These are phyloP conservation scores for Nannochloropsis salina DNA, from an alignment of 108 stramenopile species.

Conservation along the genomic window DNA sequence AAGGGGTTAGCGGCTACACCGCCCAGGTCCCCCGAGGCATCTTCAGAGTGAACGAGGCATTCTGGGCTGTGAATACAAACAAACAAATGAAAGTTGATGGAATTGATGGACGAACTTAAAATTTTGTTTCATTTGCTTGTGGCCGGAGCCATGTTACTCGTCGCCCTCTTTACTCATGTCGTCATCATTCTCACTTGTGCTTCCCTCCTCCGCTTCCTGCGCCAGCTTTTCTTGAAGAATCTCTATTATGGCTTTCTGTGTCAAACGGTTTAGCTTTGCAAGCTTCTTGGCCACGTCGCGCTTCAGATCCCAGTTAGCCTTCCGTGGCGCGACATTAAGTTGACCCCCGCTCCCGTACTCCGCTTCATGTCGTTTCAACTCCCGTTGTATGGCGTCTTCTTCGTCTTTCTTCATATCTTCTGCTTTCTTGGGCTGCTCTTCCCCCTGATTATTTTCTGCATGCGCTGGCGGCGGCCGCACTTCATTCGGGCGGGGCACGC, in stretches of 20 bases:
- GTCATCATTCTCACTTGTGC: conserved; percentile 19
- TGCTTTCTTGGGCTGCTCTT: background rate
- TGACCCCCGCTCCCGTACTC: conserved; percentile 14
- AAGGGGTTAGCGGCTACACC: background rate
- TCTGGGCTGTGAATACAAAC: too few species aligned
- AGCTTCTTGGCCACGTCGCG: conserved; percentile 28
- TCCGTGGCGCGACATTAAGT: conserved; percentile 36
- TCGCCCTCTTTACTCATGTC: background rate
- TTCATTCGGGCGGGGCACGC: background rate
- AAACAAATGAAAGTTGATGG: too few species aligned
- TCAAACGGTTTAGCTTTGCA: conserved; percentile 34
- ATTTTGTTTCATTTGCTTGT: too few species aligned
- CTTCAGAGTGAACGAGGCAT: too few species aligned
- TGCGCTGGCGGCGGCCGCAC: background rate
- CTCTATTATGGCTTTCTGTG: conserved; percentile 45
- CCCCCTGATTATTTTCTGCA: background rate
- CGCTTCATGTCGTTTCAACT: background rate
- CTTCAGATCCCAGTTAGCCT: conserved; percentile 52
- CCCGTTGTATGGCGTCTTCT: conserved; percentile 14
- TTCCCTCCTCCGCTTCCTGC: conserved; percentile 32
- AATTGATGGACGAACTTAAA: too few species aligned
- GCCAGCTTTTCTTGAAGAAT: conserved; percentile 45
- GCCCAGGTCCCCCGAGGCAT: too few species aligned
- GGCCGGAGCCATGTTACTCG: background rate
- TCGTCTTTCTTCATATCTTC: background rate